Evolutionary conservation across 2,329 filamentous ascomycete genomes (phyloP), one percentile per base, ranked within the genome.

Genomic region (Ceratocystis destructans): DNA sequence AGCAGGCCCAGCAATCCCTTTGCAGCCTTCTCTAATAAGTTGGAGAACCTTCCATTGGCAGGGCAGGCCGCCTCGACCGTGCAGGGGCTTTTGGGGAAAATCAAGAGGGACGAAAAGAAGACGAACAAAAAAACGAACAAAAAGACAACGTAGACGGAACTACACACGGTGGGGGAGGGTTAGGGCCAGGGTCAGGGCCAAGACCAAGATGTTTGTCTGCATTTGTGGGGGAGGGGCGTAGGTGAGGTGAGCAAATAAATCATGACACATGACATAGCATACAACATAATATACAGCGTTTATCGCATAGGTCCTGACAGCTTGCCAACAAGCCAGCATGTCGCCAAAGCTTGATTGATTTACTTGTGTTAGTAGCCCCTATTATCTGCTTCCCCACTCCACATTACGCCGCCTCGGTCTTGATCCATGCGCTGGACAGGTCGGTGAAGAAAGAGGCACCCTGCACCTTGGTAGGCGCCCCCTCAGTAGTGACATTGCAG

Each of bases 381-480:
- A 22, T 33, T 63, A 62, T 45, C 33, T 25, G 20, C 5, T 41
- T 25, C 31, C 12, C 28, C n/a, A n/a, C 22, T 22, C 17, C 5
- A 10, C 22, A 28, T 48, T 61, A 68, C 17, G 59, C 64, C 10
- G 63, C 65, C 25, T 57, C 48, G 6, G 65, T 69, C 64, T 71
- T 68, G 44, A 79, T 64, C 69, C 77, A 77, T 28, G 74, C 70
- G 46, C 76, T 75, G 22, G 73, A 71, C 67, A 82, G 70, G 67
- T 81, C 73, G 0, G 78, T 81, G 62, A 78, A 79, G 70, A 82
- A 82, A 37, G 78, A 79, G 0, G 79, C 79, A 0, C 79, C 80
- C 66, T 75, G 73, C 25, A 79, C 77, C 61, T 70, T 73, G 0
- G 71, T 76, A 0, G 78, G 78, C 0, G 77, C 75, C 1, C 73